Percentiles rank a stretch among this genome's conserved stretches.
Evolutionary conservation across 371 early-diverging fungal genomes (phyloP).

Genomic region (Rhizopus stolonifer): DNA sequence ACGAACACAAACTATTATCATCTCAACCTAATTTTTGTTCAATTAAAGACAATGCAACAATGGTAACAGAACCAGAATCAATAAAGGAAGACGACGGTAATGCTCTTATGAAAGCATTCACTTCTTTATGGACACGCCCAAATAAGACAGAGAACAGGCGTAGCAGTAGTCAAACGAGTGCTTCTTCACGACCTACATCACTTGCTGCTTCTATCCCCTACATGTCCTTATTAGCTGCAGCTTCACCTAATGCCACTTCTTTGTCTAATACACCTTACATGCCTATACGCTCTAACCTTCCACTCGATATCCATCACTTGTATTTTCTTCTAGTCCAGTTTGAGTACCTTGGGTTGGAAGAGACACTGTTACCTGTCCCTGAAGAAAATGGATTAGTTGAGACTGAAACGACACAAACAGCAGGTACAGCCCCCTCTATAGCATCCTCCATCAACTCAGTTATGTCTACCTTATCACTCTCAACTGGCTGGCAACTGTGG

Average conservation of each 20-base stretch:
- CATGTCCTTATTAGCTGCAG: slow-evolving; percentile 47
- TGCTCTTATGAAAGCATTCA: slow-evolving; percentile 20
- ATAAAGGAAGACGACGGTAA: slow-evolving; percentile 7
- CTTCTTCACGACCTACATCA: slow-evolving; percentile 24
- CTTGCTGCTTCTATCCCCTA: slow-evolving; percentile 36
- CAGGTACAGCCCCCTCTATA: slow-evolving; percentile 49
- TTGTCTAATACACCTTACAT: slow-evolving; percentile 35
- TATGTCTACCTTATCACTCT: slow-evolving; percentile 59
- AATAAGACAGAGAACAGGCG: slow-evolving; percentile 21
- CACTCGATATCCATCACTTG: slow-evolving; percentile 60
- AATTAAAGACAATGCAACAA: slow-evolving; percentile 12
- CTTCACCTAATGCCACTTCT: slow-evolving; percentile 35
- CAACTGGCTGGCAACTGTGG: slow-evolving; percentile 69
- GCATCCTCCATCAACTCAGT: slow-evolving; percentile 56
- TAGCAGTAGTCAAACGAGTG: slow-evolving; percentile 31
- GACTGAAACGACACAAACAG: slow-evolving; percentile 30
- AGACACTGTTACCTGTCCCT: slow-evolving; percentile 41
- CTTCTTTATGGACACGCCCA: slow-evolving; percentile 17
- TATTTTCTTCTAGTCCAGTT: slow-evolving; percentile 63
- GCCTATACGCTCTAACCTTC: slow-evolving; percentile 42
- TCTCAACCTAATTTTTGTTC: slow-evolving; percentile 14
- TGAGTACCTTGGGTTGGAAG: slow-evolving; percentile 58
- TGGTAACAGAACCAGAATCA: slow-evolving; percentile 5
- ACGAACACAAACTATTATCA: slow-evolving; percentile 37
- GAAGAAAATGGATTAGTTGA: slow-evolving; percentile 32